phyloP scores from a whole-genome alignment of 2,329 filamentous ascomycete species.

The Tolypocladium sp. region DNA sequence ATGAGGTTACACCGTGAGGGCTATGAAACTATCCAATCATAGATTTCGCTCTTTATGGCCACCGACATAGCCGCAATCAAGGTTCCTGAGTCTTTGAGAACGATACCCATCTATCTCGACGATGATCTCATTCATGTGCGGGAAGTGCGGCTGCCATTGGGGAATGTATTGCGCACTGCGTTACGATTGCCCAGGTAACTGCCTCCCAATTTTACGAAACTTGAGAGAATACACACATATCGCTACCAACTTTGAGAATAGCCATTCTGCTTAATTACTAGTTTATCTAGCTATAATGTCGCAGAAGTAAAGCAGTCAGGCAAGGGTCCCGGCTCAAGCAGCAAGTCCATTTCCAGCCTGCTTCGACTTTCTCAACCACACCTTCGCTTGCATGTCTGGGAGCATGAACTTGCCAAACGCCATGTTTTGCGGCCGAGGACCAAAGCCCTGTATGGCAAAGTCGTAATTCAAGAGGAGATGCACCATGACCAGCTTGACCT shows the following conservation, averaged over 20 bases:
- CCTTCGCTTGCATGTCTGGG: conserved; percentile 4
- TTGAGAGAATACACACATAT: not conserved
- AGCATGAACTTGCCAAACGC: conserved; percentile 7
- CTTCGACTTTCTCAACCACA: conserved; percentile 4
- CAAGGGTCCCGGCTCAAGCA: not conserved
- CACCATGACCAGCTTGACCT: conserved; percentile 7
- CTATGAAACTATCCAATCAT: not conserved
- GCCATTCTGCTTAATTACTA: not conserved
- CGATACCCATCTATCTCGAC: not conserved
- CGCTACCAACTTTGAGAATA: not conserved
- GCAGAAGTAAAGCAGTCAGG: not conserved
- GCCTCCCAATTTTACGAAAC: not conserved
- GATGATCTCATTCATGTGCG: not conserved
- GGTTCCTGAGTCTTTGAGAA: not conserved
- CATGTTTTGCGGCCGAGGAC: conserved; percentile 4
- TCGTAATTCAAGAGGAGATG: conserved; percentile 6
- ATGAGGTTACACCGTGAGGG: not conserved
- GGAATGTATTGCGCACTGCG: not conserved
- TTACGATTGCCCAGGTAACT: not conserved
- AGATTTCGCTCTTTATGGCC: not conserved
- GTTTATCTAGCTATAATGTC: not conserved
- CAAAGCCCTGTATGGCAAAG: conserved; percentile 5
- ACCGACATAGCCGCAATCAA: not conserved
- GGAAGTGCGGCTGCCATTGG: not conserved
- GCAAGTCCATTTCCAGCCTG: not conserved